phyloP scores from a whole-genome alignment of 805 yeast genomes.

The Wickerhamiella galacta region DNA sequence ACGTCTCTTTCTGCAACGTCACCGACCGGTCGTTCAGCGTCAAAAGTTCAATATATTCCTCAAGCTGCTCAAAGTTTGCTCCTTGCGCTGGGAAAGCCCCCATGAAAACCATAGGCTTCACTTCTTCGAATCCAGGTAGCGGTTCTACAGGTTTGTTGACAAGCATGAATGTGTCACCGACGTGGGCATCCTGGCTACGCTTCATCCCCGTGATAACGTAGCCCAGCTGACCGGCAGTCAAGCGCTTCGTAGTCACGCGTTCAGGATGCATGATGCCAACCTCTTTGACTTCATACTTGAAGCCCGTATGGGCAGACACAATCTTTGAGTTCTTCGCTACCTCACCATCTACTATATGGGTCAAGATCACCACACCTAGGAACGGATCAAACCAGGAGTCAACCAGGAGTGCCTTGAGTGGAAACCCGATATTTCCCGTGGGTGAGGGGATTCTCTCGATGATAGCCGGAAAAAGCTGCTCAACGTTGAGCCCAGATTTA shows the following conservation, averaged over 20 bases:
- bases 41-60: slow-evolving; percentile 75
- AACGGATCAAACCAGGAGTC: slow-evolving; percentile 96
- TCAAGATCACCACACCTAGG: slow-evolving; percentile 75
- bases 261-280: slow-evolving; percentile 95
- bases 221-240: slow-evolving; percentile 87
- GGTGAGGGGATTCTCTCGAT: slow-evolving; percentile 74
- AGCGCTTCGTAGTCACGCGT: slow-evolving; percentile 40
- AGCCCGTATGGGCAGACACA: slow-evolving; percentile 57
- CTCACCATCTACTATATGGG: slow-evolving; percentile 71
- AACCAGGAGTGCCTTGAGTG: slow-evolving; percentile 64
- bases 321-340: slow-evolving; percentile 60
- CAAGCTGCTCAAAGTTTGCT: slow-evolving; percentile 69
- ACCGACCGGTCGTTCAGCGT: slow-evolving; percentile 89
- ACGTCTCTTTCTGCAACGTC: slow-evolving; percentile 73
- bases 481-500: slow-evolving; percentile 74
- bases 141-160: slow-evolving; percentile 46
- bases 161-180: slow-evolving; percentile 73
- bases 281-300: slow-evolving; percentile 74
- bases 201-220: slow-evolving; percentile 92
- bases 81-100: slow-evolving; percentile 98
- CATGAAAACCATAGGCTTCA: slow-evolving; percentile 95
- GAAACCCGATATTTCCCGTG: slow-evolving; percentile 33
- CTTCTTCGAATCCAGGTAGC: slow-evolving; percentile 88
- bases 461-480: slow-evolving; percentile 60
- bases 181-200: slow-evolving; percentile 64